These are phyloP conservation scores for Zostera marina DNA, from an alignment of 116 monocot genomes.

Conservation along the genomic window DNA sequence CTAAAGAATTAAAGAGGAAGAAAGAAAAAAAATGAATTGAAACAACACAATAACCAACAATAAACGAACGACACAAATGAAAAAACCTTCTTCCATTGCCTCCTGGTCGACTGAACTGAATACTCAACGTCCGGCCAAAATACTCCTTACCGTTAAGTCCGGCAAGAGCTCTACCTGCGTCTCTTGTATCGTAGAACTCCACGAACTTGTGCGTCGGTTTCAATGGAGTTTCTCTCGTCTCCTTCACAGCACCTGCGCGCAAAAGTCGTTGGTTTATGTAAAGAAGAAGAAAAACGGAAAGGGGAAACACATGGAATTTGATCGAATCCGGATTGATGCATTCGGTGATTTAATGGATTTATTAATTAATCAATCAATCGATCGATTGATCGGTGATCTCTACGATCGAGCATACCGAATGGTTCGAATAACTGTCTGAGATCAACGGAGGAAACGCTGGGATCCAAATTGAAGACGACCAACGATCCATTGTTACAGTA, in stretches of 20 bases:
- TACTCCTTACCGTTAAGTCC: slow-evolving; percentile 55
- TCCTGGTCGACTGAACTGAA: slow-evolving; percentile 49
- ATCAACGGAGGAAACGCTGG: slow-evolving; percentile 26
- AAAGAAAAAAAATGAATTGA: not conserved
- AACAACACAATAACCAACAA: no score
- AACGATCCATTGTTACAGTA: slow-evolving; percentile 48
- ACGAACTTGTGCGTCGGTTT: slow-evolving; percentile 44
- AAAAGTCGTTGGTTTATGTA: no score
- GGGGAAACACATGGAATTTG: not conserved
- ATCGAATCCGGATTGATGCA: no score
- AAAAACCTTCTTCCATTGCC: slow-evolving; percentile 32
- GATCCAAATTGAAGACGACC: slow-evolving; percentile 45
- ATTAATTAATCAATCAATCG: no score
- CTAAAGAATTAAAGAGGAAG: not conserved
- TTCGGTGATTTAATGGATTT: no score
- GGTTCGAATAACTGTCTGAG: slow-evolving; percentile 39
- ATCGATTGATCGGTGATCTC: no score
- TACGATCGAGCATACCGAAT: slow-evolving; percentile 27
- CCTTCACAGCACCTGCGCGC: slow-evolving; percentile 69
- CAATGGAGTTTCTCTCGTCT: slow-evolving; percentile 44
- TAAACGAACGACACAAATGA: not conserved
- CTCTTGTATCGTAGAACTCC: slow-evolving; percentile 82
- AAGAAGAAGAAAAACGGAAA: not conserved
- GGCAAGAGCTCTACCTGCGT: slow-evolving; percentile 43
- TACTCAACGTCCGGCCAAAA: slow-evolving; percentile 21